Evolutionary conservation across 2,329 filamentous ascomycete species (phyloP).

Genomic region (Annulohypoxylon truncatum): DNA sequence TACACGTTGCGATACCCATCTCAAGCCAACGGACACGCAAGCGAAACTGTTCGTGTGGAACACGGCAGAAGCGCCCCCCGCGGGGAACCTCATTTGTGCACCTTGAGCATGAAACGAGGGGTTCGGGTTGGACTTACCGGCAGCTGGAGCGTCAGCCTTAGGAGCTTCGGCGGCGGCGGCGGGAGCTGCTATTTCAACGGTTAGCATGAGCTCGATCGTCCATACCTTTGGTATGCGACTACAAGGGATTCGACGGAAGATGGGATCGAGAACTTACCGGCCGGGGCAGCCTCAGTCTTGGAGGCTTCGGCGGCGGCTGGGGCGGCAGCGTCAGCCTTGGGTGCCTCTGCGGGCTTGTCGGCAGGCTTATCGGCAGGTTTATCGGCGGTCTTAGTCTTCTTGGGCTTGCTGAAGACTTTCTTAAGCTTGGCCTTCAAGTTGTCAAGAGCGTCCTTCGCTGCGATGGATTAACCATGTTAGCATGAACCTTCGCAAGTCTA

Average conservation of each 20-base stretch:
- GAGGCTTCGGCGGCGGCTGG: constrained; percentile 45
- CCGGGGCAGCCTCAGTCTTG: constrained; percentile 47
- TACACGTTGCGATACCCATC: constrained; percentile 13
- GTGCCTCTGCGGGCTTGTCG: constrained; percentile 41
- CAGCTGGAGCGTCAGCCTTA: constrained; percentile 31
- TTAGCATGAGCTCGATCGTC: constrained; percentile 18
- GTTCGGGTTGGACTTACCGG: constrained; percentile 30
- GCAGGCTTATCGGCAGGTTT: constrained; percentile 45
- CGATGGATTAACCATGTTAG: constrained; percentile 33
- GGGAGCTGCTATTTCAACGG: constrained; percentile 22
- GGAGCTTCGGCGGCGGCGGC: constrained; percentile 33
- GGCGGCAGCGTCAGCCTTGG: constrained; percentile 46
- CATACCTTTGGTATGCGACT: constrained; percentile 9
- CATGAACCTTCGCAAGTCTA: not conserved
- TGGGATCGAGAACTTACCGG: constrained; percentile 44
- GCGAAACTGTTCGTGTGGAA: constrained; percentile 18
- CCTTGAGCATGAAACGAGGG: constrained; percentile 24
- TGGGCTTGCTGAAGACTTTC: constrained; percentile 41
- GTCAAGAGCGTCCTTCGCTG: constrained; percentile 63
- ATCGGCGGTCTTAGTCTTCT: constrained; percentile 44
- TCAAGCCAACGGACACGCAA: constrained; percentile 7
- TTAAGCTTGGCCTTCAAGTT: constrained; percentile 66
- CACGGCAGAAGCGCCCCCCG: constrained; percentile 9
- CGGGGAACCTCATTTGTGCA: constrained; percentile 9
- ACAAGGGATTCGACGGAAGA: not conserved